A percentile compares a stretch with the other conserved stretches of the same genome.
phyloP scores from a whole-genome alignment of 2,329 filamentous ascomycete species.

The Aspergillus oerlinghausenensis region DNA sequence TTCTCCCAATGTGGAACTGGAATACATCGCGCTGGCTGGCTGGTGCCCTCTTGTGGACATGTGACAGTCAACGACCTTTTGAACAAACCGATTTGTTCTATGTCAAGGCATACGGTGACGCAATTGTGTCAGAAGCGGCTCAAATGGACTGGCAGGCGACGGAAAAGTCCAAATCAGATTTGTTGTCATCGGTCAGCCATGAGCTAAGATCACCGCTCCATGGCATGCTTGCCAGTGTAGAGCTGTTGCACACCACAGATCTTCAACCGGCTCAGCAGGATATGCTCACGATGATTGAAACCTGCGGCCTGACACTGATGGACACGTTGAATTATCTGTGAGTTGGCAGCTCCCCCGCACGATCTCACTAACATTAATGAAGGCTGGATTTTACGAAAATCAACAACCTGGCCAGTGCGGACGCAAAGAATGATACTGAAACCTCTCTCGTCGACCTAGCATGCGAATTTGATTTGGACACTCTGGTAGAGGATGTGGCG shows the following conservation, averaged over 20 bases:
- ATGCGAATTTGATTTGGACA: constrained; percentile 29
- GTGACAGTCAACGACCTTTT: constrained; percentile 15
- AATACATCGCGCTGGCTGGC: constrained; percentile 31
- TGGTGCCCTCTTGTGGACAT: constrained; percentile 26
- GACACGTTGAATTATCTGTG: constrained; percentile 42
- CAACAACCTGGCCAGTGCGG: constrained; percentile 22
- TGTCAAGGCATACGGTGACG: constrained; percentile 31
- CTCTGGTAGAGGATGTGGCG: constrained; percentile 27
- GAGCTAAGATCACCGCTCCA: constrained; percentile 48
- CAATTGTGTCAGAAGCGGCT: constrained; percentile 32
- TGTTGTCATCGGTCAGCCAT: constrained; percentile 50
- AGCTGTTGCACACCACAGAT: constrained; percentile 45
- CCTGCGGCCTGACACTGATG: constrained; percentile 48
- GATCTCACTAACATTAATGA: constrained; percentile 1
- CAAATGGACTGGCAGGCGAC: constrained; percentile 29
- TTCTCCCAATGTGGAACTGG: constrained; percentile 33
- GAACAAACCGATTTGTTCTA: constrained; percentile 29
- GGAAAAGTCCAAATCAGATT: constrained; percentile 49
- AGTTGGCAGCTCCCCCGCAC: neutral
- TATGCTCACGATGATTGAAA: constrained; percentile 46
- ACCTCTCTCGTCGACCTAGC: constrained; percentile 20
- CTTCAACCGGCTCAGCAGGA: constrained; percentile 38
- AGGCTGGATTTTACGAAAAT: constrained; percentile 36
- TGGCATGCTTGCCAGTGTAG: constrained; percentile 46
- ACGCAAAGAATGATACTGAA: constrained; percentile 6